Evolutionary conservation across 1,284 basidiomycete species (phyloP), one percentile per base, ranked within the genome.

Genomic region (Psilocybe mexicana): DNA sequence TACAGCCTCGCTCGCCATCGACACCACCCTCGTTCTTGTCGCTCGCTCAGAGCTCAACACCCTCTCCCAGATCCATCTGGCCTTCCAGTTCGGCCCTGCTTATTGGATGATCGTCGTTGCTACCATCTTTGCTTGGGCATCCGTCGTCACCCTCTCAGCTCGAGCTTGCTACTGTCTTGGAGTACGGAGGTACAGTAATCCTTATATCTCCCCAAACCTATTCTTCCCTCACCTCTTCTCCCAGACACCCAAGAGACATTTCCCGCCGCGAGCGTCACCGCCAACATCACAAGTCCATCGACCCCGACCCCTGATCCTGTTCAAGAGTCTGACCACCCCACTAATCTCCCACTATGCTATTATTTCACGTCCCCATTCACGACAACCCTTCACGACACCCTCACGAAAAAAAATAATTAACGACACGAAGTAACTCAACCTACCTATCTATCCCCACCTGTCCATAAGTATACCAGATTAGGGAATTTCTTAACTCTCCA

Each of bases 111-210:
- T 84, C 26, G 64, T 89, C 23, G 76, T 69, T 6, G 84, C 81
- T 4, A 70, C 83, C 54, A 61, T 81, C 11, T 67, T 83, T 60
- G 79, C 82, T 1, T 90, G 88, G 86, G 44, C 81, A 3, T 81
- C 82, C 0, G 79, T 90, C 36, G 69, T 88, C 26, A 67, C 83
- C 12, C 73, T 89, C 50, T 84, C 84, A 40, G 81, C 83, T 11
- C 77, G 85, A 30, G 81, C 81, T 10, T 91, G 87, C 65, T 81
- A 83, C 59, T 90, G 88, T 61, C 87, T 85, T 70, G 88, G 88
- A 14, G 77, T 84, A 23, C 43, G 58, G 30, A 52, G 53, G 58
- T 62, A 24, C 0, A 38, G 36, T 14, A 25, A 18, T n/a, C 33
- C 8, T 5, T 40, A 7, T 18, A 18, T 30, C 25, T 30, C 14